Evolutionary conservation across 306 rosid genomes (phyloP).

Genomic region (Vigna angularis): DNA sequence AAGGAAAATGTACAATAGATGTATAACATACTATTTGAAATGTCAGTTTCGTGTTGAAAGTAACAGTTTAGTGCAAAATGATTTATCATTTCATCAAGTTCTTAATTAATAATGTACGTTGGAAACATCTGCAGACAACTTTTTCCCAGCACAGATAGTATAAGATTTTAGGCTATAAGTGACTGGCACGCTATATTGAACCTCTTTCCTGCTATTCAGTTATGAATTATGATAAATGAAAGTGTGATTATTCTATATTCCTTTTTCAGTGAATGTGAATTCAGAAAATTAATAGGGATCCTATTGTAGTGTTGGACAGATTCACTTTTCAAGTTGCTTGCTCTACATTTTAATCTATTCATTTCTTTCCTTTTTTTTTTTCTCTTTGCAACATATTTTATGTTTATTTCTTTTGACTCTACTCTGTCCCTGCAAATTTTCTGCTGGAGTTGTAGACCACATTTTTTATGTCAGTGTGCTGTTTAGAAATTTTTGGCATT

Average conservation of each 20-base stretch:
- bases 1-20: not conserved
- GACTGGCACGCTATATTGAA: not conserved
- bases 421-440: not conserved
- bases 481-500: conserved; percentile 16
- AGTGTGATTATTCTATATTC: not conserved
- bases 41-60: conserved; percentile 11
- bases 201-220: conserved; percentile 9
- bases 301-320: not conserved
- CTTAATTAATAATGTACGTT: not conserved
- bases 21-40: not conserved
- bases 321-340: too few relatives aligned
- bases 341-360: too few relatives aligned
- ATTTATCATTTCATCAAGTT: conserved; percentile 14
- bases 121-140: conserved; percentile 3
- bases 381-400: not conserved
- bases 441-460: conserved; percentile 15
- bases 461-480: not conserved
- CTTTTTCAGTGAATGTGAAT: conserved; percentile 6
- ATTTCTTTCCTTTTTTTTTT: not conserved
- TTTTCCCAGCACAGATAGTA: conserved; percentile 18
- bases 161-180: conserved; percentile 13
- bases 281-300: conserved; percentile 19
- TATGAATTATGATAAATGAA: conserved; percentile 15
- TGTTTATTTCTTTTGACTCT: conserved; percentile 4
- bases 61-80: not conserved